Base-by-base conservation (phyloP, 495 filamentous ascomycete species). In the Penicillium crystallinum region DNA sequence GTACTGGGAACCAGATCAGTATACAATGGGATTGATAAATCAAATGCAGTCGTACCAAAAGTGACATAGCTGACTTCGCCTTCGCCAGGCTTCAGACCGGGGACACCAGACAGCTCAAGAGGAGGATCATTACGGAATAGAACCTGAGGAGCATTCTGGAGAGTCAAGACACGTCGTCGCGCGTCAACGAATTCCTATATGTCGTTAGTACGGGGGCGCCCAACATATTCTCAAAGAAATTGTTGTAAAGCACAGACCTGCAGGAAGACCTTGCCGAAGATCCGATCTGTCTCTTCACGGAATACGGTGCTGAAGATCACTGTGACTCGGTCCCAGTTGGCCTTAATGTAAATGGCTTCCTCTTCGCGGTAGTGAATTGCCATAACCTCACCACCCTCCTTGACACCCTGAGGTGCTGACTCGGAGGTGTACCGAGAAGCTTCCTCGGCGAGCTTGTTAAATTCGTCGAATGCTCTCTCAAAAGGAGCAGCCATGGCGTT, bases 261-360 rank as follows among this genome's bases (percentile, higher is more conserved):
- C 56, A 90, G 57, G 68, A 98, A 98, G 31, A 97, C 89, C 75
- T 96, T 97, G 58, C 92, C 93, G 63, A 93, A 98, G 52, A 98
- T 88, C 29, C 93, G 76, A 69, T 98, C 93, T 48, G 93, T 98
- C 75, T 98, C 93, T 67, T 98, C 95, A 33, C 92, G 73, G 78
- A 98, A 98, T 44, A 97, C 83, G 30, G 93, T 98, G 71, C 90
- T 96, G 81, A 98, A 98, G 64, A 98, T 97, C 62, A 98, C 91
- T 0, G 93, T 98, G 34, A 98, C 95, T 47, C 93, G 85, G 65
- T 98, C 93, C 67, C 91, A 87, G 68, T 87, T 95, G 29, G 93
- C 92, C 71, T 97, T 96, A 76, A 98, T 90, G 70, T 96, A 98
- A 65, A 98, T 97, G n/a, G 93, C 93, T 66, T 98, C 93, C 74